phyloP scores from a whole-genome alignment of 2,329 filamentous ascomycete genomes.

The Fusarium neocosmosporiellum region DNA sequence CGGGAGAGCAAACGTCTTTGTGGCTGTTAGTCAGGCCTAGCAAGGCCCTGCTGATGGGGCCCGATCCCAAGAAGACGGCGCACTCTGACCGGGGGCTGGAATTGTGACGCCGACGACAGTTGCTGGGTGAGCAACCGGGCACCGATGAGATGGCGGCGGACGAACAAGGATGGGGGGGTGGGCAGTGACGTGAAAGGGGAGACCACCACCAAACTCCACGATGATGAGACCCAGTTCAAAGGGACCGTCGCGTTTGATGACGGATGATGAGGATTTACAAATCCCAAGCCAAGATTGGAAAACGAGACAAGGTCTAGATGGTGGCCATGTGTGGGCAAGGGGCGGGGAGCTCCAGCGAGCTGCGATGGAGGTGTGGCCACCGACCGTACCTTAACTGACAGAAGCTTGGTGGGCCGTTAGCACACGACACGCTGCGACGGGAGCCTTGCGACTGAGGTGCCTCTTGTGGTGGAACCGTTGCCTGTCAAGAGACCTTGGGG shows the following conservation, averaged over 20 bases:
- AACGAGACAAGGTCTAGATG: slow-evolving; percentile 30
- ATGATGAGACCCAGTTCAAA: slow-evolving; percentile 9
- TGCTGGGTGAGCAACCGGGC: slow-evolving; percentile 12
- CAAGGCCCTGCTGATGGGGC: slow-evolving; percentile 20
- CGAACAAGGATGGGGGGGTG: slow-evolving; percentile 12
- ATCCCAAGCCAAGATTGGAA: slow-evolving; percentile 25
- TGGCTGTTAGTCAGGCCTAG: slow-evolving; percentile 35
- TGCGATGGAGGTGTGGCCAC: slow-evolving; percentile 30
- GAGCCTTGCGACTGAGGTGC: slow-evolving; percentile 21
- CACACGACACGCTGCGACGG: slow-evolving; percentile 30
- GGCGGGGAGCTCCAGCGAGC: slow-evolving; percentile 15
- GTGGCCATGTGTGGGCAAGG: slow-evolving; percentile 36
- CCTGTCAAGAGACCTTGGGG: slow-evolving; percentile 37
- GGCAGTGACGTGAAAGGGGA: slow-evolving; percentile 14
- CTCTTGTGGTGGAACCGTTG: slow-evolving; percentile 41
- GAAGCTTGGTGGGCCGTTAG: slow-evolving; percentile 30
- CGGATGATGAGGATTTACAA: slow-evolving; percentile 25
- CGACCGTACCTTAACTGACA: slow-evolving; percentile 20
- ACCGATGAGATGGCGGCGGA: slow-evolving; percentile 24
- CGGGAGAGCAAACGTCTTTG: slow-evolving; percentile 17
- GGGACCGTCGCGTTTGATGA: slow-evolving; percentile 16
- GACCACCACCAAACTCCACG: slow-evolving; percentile 5
- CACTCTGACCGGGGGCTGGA: slow-evolving; percentile 25
- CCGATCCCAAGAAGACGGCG: slow-evolving; percentile 34
- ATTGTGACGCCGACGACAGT: slow-evolving; percentile 17